Conservation (phyloP, 2,329 filamentous ascomycete species). For the Colletotrichum eleusines region DNA sequence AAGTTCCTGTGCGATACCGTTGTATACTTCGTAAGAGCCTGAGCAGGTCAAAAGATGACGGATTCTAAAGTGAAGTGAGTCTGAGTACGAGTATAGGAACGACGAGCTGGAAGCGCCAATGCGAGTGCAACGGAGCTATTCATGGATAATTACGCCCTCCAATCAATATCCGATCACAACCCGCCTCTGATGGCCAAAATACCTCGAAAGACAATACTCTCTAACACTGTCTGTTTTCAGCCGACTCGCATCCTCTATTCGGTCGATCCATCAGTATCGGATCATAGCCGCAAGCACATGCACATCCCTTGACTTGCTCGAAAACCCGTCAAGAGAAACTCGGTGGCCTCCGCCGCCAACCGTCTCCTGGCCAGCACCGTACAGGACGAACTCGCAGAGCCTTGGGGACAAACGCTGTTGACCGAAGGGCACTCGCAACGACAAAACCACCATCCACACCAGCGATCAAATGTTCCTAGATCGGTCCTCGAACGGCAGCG, state of each 20-base stretch:
- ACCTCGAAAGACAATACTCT: neutral
- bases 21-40: constrained; percentile 16
- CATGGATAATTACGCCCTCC: neutral
- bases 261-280: neutral
- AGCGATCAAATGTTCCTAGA: neutral
- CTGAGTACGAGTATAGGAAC: neutral
- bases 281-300: neutral
- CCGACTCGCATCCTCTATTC: neutral
- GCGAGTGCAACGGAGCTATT: too few species aligned
- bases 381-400: neutral
- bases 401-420: neutral
- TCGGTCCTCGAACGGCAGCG: neutral
- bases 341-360: neutral
- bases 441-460: constrained; percentile 5
- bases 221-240: neutral
- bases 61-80: too few species aligned
- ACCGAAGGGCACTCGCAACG: constrained; percentile 1
- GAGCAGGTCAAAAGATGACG: neutral
- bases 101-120: too few species aligned
- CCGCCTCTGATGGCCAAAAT: neutral
- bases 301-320: neutral
- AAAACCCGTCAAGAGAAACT: constrained; percentile 7
- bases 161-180: neutral
- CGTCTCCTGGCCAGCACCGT: neutral
- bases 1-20: constrained; percentile 19